Evolutionary conservation across 169 alveolate species (phyloP).

Genomic region (Plasmodium cynomolgi): DNA sequence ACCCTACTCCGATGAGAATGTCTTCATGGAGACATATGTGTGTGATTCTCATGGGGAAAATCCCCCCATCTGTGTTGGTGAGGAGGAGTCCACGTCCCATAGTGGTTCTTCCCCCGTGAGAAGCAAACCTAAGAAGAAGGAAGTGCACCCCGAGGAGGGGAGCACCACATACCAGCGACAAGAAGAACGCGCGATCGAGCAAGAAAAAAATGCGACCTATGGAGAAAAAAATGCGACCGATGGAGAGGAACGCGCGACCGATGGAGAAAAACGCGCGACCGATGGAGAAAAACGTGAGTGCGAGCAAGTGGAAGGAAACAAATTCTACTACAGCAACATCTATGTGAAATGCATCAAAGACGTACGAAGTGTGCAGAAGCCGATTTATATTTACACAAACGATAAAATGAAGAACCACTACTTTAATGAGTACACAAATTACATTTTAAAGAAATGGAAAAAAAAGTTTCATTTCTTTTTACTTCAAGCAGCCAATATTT

Average conservation of each 20-base stretch:
- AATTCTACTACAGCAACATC: constrained; percentile 30
- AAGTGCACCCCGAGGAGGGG: neutral
- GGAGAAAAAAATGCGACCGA: no score
- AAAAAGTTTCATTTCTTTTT: constrained; percentile 64
- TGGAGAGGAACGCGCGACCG: no score
- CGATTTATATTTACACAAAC: constrained; percentile 51
- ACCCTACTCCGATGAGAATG: constrained; percentile 14
- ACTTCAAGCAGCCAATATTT: constrained; percentile 52
- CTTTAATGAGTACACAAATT: constrained; percentile 63
- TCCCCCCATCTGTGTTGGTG: neutral
- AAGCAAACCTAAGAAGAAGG: neutral
- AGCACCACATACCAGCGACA: neutral
- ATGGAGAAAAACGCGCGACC: neutral
- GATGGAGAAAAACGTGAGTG: neutral
- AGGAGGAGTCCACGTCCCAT: neutral
- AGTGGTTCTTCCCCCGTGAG: neutral
- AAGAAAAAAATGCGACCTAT: no score
- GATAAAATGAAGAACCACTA: constrained; percentile 73
- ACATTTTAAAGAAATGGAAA: constrained; percentile 65
- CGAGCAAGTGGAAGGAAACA: neutral
- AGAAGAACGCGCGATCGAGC: no score
- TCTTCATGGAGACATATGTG: constrained; percentile 21
- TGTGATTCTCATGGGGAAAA: neutral
- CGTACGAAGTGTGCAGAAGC: constrained; percentile 31
- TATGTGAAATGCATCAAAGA: constrained; percentile 46